Conservation (phyloP, 148 eudicot species). For the Chenopodium album region DNA sequence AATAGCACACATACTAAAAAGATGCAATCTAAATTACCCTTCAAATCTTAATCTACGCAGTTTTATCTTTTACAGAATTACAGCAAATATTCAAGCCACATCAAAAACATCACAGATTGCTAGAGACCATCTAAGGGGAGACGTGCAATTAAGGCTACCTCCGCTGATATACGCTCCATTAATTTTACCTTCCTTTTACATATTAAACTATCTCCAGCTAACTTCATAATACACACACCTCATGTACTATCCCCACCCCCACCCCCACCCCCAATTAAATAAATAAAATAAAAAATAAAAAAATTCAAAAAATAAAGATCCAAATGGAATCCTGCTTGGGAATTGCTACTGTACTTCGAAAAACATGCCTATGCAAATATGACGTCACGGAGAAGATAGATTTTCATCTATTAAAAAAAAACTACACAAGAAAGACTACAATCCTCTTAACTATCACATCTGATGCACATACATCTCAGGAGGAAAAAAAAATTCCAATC, state of each 20-base stretch:
- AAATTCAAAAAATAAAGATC: no score
- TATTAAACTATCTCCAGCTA: no score
- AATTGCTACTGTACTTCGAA: not conserved
- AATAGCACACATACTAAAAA: not conserved
- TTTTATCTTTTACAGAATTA: not conserved
- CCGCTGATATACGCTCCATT: not conserved
- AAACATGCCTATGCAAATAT: not conserved
- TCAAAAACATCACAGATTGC: not conserved
- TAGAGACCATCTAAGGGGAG: not conserved
- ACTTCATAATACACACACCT: no score
- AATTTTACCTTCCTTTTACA: not conserved
- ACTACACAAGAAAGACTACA: not conserved
- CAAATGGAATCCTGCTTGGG: not conserved
- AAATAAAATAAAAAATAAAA: no score
- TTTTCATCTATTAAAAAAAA: not conserved
- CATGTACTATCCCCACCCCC: no score
- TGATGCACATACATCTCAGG: not conserved
- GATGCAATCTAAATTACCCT: not conserved
- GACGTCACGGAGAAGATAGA: not conserved
- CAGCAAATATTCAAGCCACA: not conserved
- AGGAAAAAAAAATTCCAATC: not conserved
- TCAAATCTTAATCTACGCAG: not conserved
- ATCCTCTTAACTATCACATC: not conserved
- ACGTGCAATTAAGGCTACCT: not conserved
- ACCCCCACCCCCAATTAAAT: no score